Conservation (phyloP, 768 basidiomycete genomes). For the Heimioporus sp. region DNA sequence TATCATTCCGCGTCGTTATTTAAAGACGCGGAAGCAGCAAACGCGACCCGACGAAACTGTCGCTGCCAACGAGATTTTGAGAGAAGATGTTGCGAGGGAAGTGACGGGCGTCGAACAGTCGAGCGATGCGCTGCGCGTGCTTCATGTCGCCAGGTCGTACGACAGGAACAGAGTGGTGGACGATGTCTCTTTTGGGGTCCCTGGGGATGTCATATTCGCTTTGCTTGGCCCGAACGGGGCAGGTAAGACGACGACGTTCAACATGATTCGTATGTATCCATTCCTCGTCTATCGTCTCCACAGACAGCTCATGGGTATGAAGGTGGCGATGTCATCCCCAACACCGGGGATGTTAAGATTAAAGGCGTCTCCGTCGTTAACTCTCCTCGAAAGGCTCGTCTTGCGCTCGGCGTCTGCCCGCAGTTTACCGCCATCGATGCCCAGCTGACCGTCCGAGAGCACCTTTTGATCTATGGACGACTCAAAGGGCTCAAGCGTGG, state of each 20-base stretch:
- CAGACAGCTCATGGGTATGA: not conserved
- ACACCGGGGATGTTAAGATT: constrained; percentile 67
- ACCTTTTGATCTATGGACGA: constrained; percentile 67
- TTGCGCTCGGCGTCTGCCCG: constrained; percentile 77
- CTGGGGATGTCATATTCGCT: constrained; percentile 63
- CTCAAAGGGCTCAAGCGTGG: constrained; percentile 64
- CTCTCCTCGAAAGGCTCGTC: constrained; percentile 61
- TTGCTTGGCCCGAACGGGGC: constrained; percentile 82
- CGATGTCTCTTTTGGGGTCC: constrained; percentile 68
- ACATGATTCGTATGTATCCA: constrained; percentile 63
- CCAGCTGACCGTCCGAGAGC: constrained; percentile 76
- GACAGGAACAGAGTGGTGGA: constrained; percentile 60
- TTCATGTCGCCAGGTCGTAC: constrained; percentile 63
- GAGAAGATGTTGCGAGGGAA: constrained; percentile 56
- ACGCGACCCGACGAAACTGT: constrained; percentile 9
- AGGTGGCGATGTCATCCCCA: constrained; percentile 70
- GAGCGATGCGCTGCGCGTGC: constrained; percentile 58
- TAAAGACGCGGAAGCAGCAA: constrained; percentile 15
- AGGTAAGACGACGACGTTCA: constrained; percentile 81
- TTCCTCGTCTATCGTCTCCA: not conserved
- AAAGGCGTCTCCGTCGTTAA: constrained; percentile 62
- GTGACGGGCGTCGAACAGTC: constrained; percentile 46
- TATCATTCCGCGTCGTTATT: constrained; percentile 39
- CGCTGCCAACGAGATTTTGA: constrained; percentile 15
- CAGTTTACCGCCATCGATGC: constrained; percentile 83